Percentiles rank a stretch among this genome's conserved stretches.
Evolutionary conservation across 129 eudicot species (phyloP).

Genomic region (Pittosporum tobira): DNA sequence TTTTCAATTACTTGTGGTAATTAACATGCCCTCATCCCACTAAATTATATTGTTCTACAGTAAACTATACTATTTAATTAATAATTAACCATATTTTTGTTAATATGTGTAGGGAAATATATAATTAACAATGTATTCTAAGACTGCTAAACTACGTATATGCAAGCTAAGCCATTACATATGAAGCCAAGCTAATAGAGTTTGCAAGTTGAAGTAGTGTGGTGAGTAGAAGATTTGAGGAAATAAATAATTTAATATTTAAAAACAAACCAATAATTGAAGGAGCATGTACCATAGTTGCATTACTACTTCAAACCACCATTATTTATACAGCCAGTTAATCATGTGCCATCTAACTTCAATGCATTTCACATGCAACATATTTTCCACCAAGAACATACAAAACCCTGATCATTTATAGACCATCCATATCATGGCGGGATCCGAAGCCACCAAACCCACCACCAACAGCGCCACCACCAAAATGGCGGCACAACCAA

Average conservation of each 20-base stretch:
- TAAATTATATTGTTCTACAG: too few species aligned
- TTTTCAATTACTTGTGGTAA: too few species aligned
- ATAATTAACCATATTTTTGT: too few species aligned
- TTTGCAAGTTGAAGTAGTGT: constrained; percentile 2
- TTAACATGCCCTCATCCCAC: too few species aligned
- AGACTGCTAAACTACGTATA: constrained; percentile 14
- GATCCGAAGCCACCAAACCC: constrained; percentile 31
- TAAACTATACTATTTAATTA: too few species aligned
- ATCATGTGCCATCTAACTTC: neutral
- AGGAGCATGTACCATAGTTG: constrained; percentile 23
- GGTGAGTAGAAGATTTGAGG: neutral
- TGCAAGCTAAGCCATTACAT: constrained; percentile 12
- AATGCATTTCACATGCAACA: constrained; percentile 25
- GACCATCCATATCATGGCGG: constrained; percentile 26
- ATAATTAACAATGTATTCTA: too few species aligned
- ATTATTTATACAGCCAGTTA: constrained; percentile 25
- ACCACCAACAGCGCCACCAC: neutral
- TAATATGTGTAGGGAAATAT: too few species aligned
- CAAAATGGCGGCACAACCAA: constrained; percentile 5
- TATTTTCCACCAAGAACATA: constrained; percentile 18
- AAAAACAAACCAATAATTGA: constrained; percentile 32
- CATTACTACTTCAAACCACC: constrained; percentile 8
- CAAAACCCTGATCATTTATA: neutral
- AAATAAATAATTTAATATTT: neutral
- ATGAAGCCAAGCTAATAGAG: constrained; percentile 17